phyloP scores from a whole-genome alignment of 1,284 basidiomycete genomes.

The Leucoagaricus sp. region DNA sequence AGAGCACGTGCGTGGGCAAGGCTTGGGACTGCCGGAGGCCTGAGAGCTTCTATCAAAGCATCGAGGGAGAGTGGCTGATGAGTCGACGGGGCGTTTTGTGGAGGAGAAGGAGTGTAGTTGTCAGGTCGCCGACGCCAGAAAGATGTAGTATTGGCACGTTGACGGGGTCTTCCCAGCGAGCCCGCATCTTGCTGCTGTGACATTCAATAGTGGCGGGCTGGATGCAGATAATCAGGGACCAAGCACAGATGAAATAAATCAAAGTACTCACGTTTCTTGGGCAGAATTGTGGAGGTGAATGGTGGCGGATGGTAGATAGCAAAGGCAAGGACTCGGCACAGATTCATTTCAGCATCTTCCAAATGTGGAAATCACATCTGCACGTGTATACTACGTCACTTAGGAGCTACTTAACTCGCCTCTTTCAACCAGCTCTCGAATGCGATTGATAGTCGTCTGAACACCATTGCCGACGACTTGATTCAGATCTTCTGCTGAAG shows the following conservation, averaged over 20 bases:
- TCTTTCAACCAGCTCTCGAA: constrained; percentile 28
- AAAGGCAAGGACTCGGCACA: not conserved
- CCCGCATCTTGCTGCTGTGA: constrained; percentile 33
- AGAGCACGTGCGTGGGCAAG: constrained; percentile 49
- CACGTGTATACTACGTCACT: not conserved
- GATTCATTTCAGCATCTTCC: constrained; percentile 6
- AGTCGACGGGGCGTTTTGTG: not conserved
- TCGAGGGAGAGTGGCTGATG: constrained; percentile 38
- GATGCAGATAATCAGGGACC: too few species aligned
- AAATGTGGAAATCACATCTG: not conserved
- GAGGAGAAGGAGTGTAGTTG: constrained; percentile 4
- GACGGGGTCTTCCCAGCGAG: constrained; percentile 27
- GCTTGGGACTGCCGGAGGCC: constrained; percentile 60
- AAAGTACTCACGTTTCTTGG: not conserved
- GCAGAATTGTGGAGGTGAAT: not conserved
- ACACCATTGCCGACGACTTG: constrained; percentile 24
- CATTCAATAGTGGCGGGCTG: constrained; percentile 31
- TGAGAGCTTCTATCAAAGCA: constrained; percentile 50
- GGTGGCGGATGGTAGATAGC: not conserved
- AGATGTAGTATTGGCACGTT: constrained; percentile 36
- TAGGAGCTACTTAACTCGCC: constrained; percentile 11
- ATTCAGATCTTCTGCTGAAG: constrained; percentile 26
- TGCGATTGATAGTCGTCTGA: constrained; percentile 25
- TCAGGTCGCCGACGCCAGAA: constrained; percentile 35
- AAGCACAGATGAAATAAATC: too few species aligned